Evolutionary conservation across 164 flowering plant genomes (phyloP).

Genomic region (Dillenia suffruticosa): DNA sequence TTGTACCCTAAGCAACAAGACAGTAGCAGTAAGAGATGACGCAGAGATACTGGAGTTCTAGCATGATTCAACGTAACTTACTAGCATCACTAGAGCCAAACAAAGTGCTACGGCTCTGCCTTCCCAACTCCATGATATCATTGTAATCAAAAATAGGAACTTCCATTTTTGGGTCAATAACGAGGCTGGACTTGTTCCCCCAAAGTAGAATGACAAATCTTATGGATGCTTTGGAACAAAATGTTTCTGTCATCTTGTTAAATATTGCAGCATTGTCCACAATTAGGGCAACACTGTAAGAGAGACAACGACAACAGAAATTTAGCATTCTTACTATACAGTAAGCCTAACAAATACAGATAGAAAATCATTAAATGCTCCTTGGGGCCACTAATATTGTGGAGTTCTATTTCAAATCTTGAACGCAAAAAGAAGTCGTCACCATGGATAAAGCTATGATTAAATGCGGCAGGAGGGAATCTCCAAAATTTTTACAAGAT

Average conservation of each 20-base stretch:
- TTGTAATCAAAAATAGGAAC: conserved; percentile 52
- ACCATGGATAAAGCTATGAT: too few relatives aligned
- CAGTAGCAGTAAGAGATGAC: too few relatives aligned
- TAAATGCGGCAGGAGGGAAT: too few relatives aligned
- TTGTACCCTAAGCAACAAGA: too few relatives aligned
- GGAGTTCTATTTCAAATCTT: too few relatives aligned
- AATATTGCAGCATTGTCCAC: conserved; percentile 75
- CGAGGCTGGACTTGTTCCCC: conserved; percentile 75
- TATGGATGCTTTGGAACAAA: conserved; percentile 38
- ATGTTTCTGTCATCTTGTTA: conserved; percentile 51
- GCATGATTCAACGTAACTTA: conserved; percentile 21
- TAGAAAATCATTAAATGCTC: too few relatives aligned
- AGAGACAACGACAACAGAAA: conserved; percentile 1
- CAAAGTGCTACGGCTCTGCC: conserved; percentile 39
- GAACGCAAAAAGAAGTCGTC: too few relatives aligned
- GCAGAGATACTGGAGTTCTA: too few relatives aligned
- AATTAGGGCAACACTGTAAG: conserved; percentile 72
- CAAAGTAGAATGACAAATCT: conserved; percentile 77
- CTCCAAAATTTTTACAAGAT: too few relatives aligned
- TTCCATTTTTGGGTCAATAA: conserved; percentile 18
- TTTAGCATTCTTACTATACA: background rate
- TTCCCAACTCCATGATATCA: conserved; percentile 65
- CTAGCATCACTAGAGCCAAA: conserved; percentile 46
- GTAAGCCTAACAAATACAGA: background rate
- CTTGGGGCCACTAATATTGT: too few relatives aligned